A percentile compares a stretch with the other conserved stretches of the same genome.
These are phyloP conservation scores for Xerocomellus amylosporus DNA, from an alignment of 768 basidiomycete species.

Conservation along the genomic window DNA sequence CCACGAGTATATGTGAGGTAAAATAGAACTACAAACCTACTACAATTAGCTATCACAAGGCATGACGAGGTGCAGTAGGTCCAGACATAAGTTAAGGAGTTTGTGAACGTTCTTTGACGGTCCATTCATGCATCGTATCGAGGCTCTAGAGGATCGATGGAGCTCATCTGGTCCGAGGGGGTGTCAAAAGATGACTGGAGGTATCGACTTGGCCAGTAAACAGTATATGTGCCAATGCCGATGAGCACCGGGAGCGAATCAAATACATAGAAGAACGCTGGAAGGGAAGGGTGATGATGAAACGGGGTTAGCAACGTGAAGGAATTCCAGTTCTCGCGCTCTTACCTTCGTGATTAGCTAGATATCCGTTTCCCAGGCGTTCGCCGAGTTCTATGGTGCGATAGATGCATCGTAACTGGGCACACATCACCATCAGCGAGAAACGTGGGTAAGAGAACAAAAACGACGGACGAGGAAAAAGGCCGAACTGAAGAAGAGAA, in stretches of 20 bases:
- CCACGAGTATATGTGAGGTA: no score
- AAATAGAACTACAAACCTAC: no score
- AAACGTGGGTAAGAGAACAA: not conserved
- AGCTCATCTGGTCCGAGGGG: not conserved
- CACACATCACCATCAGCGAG: not conserved
- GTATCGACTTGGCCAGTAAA: constrained; percentile 31
- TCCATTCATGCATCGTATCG: not conserved
- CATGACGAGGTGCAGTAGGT: not conserved
- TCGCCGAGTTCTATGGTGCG: constrained; percentile 26
- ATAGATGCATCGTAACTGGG: constrained; percentile 27
- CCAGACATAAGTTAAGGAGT: not conserved
- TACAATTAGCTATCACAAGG: not conserved
- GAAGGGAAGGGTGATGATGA: not conserved
- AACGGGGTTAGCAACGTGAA: not conserved
- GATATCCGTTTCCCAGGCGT: constrained; percentile 16
- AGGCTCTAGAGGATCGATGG: not conserved
- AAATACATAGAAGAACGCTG: constrained; percentile 31
- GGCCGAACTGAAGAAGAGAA: constrained; percentile 24
- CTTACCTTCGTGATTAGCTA: constrained; percentile 26
- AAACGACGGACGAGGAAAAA: constrained; percentile 24
- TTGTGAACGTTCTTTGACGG: no score
- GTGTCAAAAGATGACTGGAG: not conserved
- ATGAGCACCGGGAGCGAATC: constrained; percentile 30
- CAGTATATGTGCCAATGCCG: constrained; percentile 22
- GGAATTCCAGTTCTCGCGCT: not conserved